Evolutionary conservation across 768 basidiomycete species (phyloP), one percentile per base, ranked within the genome.

Genomic region (Suillus bovinus): DNA sequence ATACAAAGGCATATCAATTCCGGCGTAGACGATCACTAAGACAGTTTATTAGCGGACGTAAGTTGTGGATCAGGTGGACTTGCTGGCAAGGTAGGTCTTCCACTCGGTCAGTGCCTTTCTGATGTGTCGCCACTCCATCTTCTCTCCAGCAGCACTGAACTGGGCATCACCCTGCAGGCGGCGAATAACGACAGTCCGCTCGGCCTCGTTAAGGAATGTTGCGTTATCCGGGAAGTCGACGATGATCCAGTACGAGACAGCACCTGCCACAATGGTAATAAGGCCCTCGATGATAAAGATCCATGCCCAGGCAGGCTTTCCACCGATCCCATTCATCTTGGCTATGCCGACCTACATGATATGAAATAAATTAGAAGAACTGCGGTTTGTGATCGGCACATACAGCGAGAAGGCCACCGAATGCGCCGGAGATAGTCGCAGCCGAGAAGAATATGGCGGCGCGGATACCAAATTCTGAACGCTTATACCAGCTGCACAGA

Each of bases 211-310:
- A 7, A 93, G 78, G 77, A 92, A 93, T 66, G 82, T 88, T 31
- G 90, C 91, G 1, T 85, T 89, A 67, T 93, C 89, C 4, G 91
- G 91, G 75, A 93, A 93, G 70, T 93, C 91, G 67, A 91, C 86
- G 62, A 93, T 84, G 69, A 93, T 84, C 81, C 83, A 93, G 77
- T 86, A 92, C 2, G 89, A 91, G 11, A 79, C 71, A 27, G 72
- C 70, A 10, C 87, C 89, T 6, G 87, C 88, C n/a, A 90, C 17
- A 29, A 91, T 79, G 1, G 91, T 91, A 16, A 76, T 77, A 39
- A 91, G 74, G 22, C 90, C 90, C 69, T 90, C 87, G 14, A 91
- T 64, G 60, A 90, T 89, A 82, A 91, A 89, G 69, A 90, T 89
- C 89, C 88, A 90, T 27, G 88, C 79, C 81, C 82, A 82, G 5